A percentile compares a stretch with the other conserved stretches of the same genome.
phyloP scores from a whole-genome alignment of 148 eudicot species.

The Rhododendron williamsianum region DNA sequence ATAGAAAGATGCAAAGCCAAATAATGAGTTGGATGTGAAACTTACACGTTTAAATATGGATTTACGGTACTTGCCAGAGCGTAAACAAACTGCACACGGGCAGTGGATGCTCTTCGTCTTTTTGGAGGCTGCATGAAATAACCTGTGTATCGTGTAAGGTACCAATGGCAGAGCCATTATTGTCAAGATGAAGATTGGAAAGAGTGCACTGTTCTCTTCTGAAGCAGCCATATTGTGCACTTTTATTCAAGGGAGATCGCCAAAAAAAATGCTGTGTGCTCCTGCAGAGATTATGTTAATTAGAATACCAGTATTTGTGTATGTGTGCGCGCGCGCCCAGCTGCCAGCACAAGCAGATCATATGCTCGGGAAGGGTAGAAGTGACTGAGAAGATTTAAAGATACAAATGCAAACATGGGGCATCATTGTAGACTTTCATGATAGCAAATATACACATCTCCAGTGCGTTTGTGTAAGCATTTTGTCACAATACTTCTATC shows the following conservation, averaged over 20 bases:
- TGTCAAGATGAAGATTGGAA: constrained; percentile 84
- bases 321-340: not conserved
- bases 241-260: constrained; percentile 5
- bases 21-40: constrained; percentile 19
- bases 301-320: not conserved
- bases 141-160: constrained; percentile 74
- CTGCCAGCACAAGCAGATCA: not conserved
- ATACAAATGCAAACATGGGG: not conserved
- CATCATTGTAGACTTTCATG: not conserved
- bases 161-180: constrained; percentile 85
- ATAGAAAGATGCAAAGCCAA: not conserved
- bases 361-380: not conserved
- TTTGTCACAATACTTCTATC: not conserved
- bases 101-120: constrained; percentile 64
- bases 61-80: constrained; percentile 84
- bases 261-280: not conserved
- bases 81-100: constrained; percentile 67
- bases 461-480: constrained; percentile 15
- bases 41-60: constrained; percentile 62
- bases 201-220: constrained; percentile 79
- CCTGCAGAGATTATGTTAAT: constrained; percentile 5
- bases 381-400: not conserved
- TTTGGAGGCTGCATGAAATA: constrained; percentile 64
- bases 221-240: constrained; percentile 56
- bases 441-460: not conserved